phyloP scores from a whole-genome alignment of 202 grass and related monocot genomes.

The Elaeis oleifera region DNA sequence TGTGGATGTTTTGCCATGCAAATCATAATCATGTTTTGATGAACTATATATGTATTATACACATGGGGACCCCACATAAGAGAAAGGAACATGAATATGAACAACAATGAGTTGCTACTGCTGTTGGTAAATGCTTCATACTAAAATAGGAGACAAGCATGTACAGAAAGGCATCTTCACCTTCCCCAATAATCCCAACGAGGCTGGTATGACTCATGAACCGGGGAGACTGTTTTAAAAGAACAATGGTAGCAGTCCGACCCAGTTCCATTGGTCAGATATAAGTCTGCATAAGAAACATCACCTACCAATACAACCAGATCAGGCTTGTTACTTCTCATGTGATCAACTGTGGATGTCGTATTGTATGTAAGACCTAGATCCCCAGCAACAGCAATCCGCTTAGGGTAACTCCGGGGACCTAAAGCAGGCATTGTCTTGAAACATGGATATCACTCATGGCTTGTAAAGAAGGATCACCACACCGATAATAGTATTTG shows the following conservation, averaged over 20 bases:
- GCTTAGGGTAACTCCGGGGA: slow-evolving; percentile 45
- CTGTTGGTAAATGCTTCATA: too few species aligned
- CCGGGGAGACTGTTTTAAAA: slow-evolving; percentile 47
- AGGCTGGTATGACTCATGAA: slow-evolving; percentile 83
- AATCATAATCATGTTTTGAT: too few species aligned
- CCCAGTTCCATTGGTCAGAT: slow-evolving; percentile 73
- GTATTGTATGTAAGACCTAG: slow-evolving; percentile 80
- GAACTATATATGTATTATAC: too few species aligned
- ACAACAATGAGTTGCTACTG: too few species aligned
- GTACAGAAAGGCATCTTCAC: slow-evolving; percentile 9
- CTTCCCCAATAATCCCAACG: slow-evolving; percentile 96
- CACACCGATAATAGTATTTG: slow-evolving; percentile 63
- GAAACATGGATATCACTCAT: slow-evolving; percentile 53
- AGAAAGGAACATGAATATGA: too few species aligned
- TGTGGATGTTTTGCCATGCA: too few species aligned
- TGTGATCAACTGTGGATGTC: slow-evolving; percentile 69
- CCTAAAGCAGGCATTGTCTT: slow-evolving; percentile 65
- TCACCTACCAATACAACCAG: slow-evolving; percentile 72
- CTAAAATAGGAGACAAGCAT: not conserved
- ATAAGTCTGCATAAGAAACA: slow-evolving; percentile 78
- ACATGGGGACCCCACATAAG: too few species aligned
- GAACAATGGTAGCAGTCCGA: slow-evolving; percentile 69
- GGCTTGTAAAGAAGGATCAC: slow-evolving; percentile 44
- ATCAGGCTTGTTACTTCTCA: slow-evolving; percentile 67
- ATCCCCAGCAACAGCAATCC: slow-evolving; percentile 72